A percentile compares a stretch with the other conserved stretches of the same genome.
These are phyloP conservation scores for Cutaneotrichosporon cavernicola DNA, from an alignment of 1,284 basidiomycete species.

Conservation along the genomic window DNA sequence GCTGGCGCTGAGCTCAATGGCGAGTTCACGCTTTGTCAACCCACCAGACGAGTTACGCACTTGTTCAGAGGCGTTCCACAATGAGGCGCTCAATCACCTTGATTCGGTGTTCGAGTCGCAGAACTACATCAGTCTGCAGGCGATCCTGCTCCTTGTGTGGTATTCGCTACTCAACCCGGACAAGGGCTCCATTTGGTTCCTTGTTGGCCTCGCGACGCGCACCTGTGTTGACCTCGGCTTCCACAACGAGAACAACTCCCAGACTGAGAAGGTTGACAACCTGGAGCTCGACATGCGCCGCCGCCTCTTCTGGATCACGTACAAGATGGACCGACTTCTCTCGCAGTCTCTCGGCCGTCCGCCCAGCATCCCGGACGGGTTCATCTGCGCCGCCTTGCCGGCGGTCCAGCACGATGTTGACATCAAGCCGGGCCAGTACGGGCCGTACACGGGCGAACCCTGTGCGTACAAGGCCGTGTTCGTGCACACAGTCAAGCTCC, in stretches of 20 bases:
- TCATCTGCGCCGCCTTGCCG: conserved; percentile 50
- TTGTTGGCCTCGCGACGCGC: conserved; percentile 52
- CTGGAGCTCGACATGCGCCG: conserved; percentile 54
- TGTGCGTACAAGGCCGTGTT: conserved; percentile 53
- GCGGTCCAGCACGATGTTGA: conserved; percentile 50
- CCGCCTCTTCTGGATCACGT: conserved; percentile 53
- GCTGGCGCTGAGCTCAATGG: conserved; percentile 54
- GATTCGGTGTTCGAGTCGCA: conserved; percentile 53
- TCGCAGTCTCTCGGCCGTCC: conserved; percentile 52
- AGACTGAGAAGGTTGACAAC: conserved; percentile 46
- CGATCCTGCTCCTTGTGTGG: conserved; percentile 52
- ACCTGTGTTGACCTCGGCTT: conserved; percentile 54
- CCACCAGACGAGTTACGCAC: conserved; percentile 53
- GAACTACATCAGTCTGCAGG: conserved; percentile 53
- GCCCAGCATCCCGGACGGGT: conserved; percentile 53
- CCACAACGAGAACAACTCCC: conserved; percentile 53
- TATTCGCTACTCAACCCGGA: conserved; percentile 55
- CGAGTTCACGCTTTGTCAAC: conserved; percentile 52
- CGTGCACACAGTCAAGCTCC: conserved; percentile 49
- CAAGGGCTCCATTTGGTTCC: conserved; percentile 55
- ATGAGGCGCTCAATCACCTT: conserved; percentile 54
- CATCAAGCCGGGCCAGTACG: conserved; percentile 43
- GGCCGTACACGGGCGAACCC: conserved; percentile 40
- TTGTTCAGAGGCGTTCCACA: conserved; percentile 55
- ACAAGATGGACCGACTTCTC: conserved; percentile 54